phyloP scores from a whole-genome alignment of 495 filamentous ascomycete genomes.

The Penicillium psychrofluorescens region DNA sequence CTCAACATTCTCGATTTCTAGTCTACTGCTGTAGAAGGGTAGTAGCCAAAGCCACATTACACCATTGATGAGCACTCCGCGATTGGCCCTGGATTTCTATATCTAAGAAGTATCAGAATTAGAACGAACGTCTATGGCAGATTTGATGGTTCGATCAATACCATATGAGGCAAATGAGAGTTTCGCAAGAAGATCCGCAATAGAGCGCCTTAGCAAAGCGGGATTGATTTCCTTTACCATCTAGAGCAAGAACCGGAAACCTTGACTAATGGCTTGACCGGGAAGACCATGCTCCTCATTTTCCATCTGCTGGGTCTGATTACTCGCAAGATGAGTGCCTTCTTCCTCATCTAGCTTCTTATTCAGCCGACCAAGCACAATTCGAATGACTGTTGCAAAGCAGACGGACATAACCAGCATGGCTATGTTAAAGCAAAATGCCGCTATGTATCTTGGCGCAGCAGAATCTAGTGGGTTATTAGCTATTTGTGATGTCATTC shows the following conservation, averaged over 20 bases:
- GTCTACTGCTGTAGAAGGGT: no score
- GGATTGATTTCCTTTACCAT: no score
- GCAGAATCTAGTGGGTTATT: conserved; percentile 7
- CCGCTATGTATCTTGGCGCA: conserved; percentile 13
- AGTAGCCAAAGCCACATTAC: no score
- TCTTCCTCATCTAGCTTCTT: conserved; percentile 24
- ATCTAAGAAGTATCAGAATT: no score
- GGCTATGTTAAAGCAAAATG: conserved; percentile 14
- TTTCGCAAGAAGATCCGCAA: no score
- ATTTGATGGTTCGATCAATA: no score
- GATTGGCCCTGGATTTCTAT: no score
- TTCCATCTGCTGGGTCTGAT: not conserved
- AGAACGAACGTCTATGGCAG: no score
- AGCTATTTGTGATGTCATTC: not conserved
- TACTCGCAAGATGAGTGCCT: conserved; percentile 1
- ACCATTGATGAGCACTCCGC: no score
- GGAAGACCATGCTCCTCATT: conserved; percentile 10
- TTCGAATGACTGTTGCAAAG: conserved; percentile 12
- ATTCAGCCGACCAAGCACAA: conserved; percentile 21
- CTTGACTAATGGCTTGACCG: conserved; percentile 3
- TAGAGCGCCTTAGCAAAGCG: no score
- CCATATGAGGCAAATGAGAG: no score
- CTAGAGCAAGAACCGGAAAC: conserved; percentile 11
- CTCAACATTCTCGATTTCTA: no score
- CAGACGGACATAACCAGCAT: conserved; percentile 13